Base-by-base conservation (phyloP, 352 stramenopile species). In the Saprolegnia diclina region DNA sequence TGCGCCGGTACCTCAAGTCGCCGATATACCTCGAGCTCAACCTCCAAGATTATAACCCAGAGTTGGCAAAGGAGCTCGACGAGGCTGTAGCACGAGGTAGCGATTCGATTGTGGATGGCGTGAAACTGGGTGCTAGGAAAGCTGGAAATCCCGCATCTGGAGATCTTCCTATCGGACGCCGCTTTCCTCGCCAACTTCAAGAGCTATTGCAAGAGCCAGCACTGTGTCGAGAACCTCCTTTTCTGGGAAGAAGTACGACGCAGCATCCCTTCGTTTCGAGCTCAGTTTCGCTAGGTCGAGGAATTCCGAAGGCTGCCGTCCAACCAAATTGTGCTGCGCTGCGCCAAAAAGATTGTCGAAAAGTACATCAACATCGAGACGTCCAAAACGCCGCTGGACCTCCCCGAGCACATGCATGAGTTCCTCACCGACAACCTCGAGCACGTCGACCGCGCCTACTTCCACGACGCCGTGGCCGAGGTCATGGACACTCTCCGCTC, bases 341-440 rank as follows among this genome's bases (percentile, higher is more conserved):
- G 82, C 29, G 85, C 85, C 52, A 87, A 86, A 72, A 93, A 93
- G 67, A 90, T 93, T 57, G 90, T 88, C 71, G 85, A 91, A 73
- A 93, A 93, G 74, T 93, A 91, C 70, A 65, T 93, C 40, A 89
- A 88, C 72, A 79, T 77, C 11, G 74, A 37, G 50, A 91, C 83
- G 67, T 67, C 77, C 29, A 75, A 79, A 24, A 85, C 79, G 53
- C 72, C 77, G 42, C 88, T 93, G 65, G 71, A 77, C 5, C 53
- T 93, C 5, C 75, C 78, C 0, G 69, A 80, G 14, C 77, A 76
- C n/a, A 59, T 90, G 16, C 77, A 72, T 9, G 71, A 73, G 11
- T 81, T 81, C 26, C 75, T 91, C 13, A 68, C 79, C n/a, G 62
- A 71, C 2, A 80, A 87, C 32, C 70, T 93, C 11, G 85, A 93